Evolutionary conservation across 306 rosid species (phyloP), one percentile per base, ranked within the genome.

Genomic region (Cyamopsis tetragonoloba): DNA sequence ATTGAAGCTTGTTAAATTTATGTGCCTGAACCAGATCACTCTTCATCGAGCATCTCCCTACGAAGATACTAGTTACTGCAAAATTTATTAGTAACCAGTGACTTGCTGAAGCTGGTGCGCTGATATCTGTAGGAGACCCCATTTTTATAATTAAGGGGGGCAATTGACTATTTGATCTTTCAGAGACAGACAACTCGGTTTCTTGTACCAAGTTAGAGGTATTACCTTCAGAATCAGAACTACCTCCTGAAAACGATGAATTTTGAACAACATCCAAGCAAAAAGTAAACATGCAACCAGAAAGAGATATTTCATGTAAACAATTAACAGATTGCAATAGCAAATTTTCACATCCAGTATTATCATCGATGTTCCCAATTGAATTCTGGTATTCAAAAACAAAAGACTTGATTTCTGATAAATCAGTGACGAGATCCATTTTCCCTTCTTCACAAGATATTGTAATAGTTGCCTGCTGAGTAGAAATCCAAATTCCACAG

Each of bases 401-500:
- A 54, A 68, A 44, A 31, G 86, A 80, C 71, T 43, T 60, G 28
- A 88, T 53, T 66, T 81, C 83, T 43, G 91, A 69, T 66, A 82
- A 57, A 74, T 83, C 82, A 51, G 78, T 64, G 42, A 70, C 34
- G 55, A 87, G 38, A 71, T 81, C 83, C 85, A 83, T 54, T 73
- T 81, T 82, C 62, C 69, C 87, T 61, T 88, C 88, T 79, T 84
- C 82, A 49, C 83, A 81, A 79, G 83, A 80, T 67, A 86, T 31
- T 64, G 75, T 64, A 14, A 76, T 37, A 68, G 80, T 80, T 59
- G 85, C 78, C 73, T 81, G 80, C 76, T 70, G 82, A 80, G 86
- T 18, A 51, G 89, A 84, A 38, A 78, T 76, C 93, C 89, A 84
- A 64, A 87, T 83, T 83, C 98, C 98, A 80, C 18, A 74, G 55